Evolutionary conservation across 306 rosid species (phyloP), one percentile per base, ranked within the genome.

Genomic region (Trifolium fragiferum): DNA sequence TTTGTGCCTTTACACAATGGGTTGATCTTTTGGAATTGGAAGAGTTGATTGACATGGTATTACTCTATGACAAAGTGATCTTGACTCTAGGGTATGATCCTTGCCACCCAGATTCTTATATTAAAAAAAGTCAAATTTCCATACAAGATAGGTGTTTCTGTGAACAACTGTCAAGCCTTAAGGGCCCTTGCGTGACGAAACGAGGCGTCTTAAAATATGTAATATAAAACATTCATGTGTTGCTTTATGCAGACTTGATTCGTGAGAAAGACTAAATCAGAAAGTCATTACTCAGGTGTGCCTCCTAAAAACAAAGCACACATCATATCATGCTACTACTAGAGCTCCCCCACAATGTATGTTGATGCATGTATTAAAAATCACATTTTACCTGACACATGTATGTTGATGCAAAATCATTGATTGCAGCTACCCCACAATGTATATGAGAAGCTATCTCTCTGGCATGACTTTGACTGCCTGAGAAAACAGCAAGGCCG

Each of bases 401-500:
- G 82, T 93, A 90, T 47, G 80, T 83, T 82, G 93, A 70, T 54
- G 95, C 98, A 58, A 93, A 90, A 83, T 90, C 96, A 63, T 90
- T 93, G 46, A 93, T 60, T 63, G 96, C 96, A 87, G 81, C 98
- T 47, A 78, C 78, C 78, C 96, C 98, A 75, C 95, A 86, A 35
- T 78, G 89, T 81, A 93, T 89, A 86, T 90, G 93, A 33, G 90
- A 90, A 74, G 93, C 89, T 78, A 92, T 88, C 72, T 81, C 91
- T 76, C 71, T 88, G 70, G 97, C 96, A 33, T 87, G 97, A 40
- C 66, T 82, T 79, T 87, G 90, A 76, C 80, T 89, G 71, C 98
- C 98, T 14, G 97, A 92, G 81, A 94, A 94, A 80, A 94, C 97
- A 75, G 96, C 89, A 78, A 96, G 90, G 57, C 99, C 97, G 55